Percentiles rank a stretch among this genome's conserved stretches.
Conservation (phyloP, 2,329 filamentous ascomycete species). For the Bretziella fagacearum region DNA sequence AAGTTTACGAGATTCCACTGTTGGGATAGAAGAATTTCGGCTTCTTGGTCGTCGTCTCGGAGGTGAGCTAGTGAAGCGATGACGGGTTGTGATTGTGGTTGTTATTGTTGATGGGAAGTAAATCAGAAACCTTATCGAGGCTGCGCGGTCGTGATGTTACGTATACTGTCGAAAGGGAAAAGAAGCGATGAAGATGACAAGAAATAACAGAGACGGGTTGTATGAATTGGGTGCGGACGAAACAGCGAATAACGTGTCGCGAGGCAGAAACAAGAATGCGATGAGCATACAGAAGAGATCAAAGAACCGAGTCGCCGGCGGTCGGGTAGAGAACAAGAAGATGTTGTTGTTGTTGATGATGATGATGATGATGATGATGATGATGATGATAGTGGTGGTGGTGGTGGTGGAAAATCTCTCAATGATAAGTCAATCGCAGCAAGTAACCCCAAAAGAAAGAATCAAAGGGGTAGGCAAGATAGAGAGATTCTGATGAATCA, state of each 20-base stretch:
- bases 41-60: no score
- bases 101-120: neutral
- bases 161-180: conserved; percentile 4
- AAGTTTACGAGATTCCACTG: no score
- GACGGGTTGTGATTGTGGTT: neutral
- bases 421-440: no score
- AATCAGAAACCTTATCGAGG: neutral
- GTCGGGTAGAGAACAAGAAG: neutral
- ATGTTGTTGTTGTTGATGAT: neutral
- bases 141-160: neutral
- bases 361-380: neutral
- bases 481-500: no score
- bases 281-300: conserved; percentile 1
- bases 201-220: neutral
- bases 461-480: no score
- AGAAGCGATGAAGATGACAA: neutral
- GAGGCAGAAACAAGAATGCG: neutral
- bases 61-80: neutral
- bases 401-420: no score
- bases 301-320: conserved; percentile 12
- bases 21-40: no score
- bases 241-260: no score
- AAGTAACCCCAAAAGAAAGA: no score
- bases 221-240: no score
- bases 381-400: neutral